Base-by-base conservation (phyloP, 192 early-diverging fungal species). In the Umbelopsis sp. region DNA sequence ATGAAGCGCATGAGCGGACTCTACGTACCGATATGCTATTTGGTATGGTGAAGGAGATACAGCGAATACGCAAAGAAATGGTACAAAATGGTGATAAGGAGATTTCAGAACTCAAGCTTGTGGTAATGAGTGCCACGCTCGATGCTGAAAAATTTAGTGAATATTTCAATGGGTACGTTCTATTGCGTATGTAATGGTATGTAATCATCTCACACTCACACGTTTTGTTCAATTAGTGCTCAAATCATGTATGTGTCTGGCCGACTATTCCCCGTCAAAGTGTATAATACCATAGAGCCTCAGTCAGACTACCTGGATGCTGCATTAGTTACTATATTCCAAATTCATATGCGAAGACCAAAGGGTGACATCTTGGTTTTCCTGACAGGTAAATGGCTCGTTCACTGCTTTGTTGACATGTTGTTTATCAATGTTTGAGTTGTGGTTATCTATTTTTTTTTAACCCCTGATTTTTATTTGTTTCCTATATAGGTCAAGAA, bases 1-100 rank as follows among this genome's bases (percentile, higher is more conserved):
- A 99, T 71, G 97, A 99, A 75, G 97, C 97, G 1, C 98, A 99
- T 77, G 98, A 99, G 80, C 89, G 98, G n/a, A 97, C 94, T 0
- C 69, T 99, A 73, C 84, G 98, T 22, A 99, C 98, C 0, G 98
- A 99, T 78, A 92, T 99, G 49, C 73, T 99, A 37, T 94, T 99
- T 81, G 98, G 96, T 10, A 95, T 95, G 93, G 84, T 97, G 18
- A 96, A 96, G 74, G 88, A 83, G 6, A 95, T 96, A 25, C 93
- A 95, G 77, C 77, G 86, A 64, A 82, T 86, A 45, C 76, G 97
- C 16, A 69, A 68, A 15, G 82, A 86, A 0, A 64, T 86, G 70
- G 75, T 78, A 5, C 41, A 78, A 33, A 52, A 81, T 18, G 79
- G 80, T 13, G 71, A 77, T 20, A 81, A 68, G 33, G 68, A 73